Evolutionary conservation across 1,284 basidiomycete genomes (phyloP), one percentile per base, ranked within the genome.

Genomic region (Tilletia caries): DNA sequence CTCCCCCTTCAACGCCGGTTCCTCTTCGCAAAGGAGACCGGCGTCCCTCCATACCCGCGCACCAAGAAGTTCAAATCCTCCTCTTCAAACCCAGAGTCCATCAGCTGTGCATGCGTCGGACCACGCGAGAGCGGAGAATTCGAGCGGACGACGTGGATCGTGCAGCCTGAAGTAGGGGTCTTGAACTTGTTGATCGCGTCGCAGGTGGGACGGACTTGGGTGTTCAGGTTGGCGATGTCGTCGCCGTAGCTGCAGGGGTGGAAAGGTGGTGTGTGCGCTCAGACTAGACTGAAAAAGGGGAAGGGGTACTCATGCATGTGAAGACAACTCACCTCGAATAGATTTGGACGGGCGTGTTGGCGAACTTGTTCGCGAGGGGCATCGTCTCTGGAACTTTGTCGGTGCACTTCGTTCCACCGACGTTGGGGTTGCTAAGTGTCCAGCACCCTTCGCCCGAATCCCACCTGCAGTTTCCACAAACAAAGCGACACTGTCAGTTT

Each of bases 61-160:
- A 54, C 29, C 52, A 54, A 54, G 52, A 54, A 54, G 25, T 54
- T 54, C 52, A 54, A 29, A 54, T 54, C 52, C n/a, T 23, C 52
- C 2, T 13, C 25, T 4, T 18, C n/a, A 29, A 25, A 54, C 12
- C 52, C 52, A 18, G n/a, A 54, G 13, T 23, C 23, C 52, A 54
- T 54, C 52, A 54, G 15, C 13, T 13, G 5, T 13, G 13, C 29
- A 29, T 54, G 52, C 23, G 52, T 25, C 1, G 52, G 52, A 3
- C 52, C 52, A 13, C 3, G 25, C 13, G 52, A 29, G n/a, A 25
- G 52, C 52, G 23, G 52, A 18, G 52, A 15, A 29, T 27, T 13
- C 25, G 52, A 6, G 25, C 15, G n/a, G 23, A 27, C 5, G n/a
- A 54, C 10, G 25, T 6, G 13, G 52, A 29, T n/a, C n/a, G n/a